Evolutionary conservation across 2,329 filamentous ascomycete species (phyloP), one percentile per base, ranked within the genome.

Genomic region (Ascomycota sp.): DNA sequence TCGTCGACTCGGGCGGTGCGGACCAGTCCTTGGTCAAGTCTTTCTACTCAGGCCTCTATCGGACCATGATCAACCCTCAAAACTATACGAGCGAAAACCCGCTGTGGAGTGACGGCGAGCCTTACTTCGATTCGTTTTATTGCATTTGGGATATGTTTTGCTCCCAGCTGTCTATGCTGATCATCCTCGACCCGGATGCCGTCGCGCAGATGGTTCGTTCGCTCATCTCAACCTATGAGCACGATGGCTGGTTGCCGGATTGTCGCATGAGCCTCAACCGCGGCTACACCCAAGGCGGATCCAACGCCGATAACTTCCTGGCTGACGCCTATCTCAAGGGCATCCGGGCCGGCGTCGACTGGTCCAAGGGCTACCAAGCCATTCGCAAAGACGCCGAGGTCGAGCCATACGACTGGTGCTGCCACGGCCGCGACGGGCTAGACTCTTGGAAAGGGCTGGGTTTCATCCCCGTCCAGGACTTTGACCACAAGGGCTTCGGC

Each of bases 81-180:
- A 75, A 80, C 40, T 79, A 78, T 39, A 79, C 75, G 0, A 71
- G 71, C 0, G 75, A 81, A 44, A 81, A 80, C 32, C 71, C 72
- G 2, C 44, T 70, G 0, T 81, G 75, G 72, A 38, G 63, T 2
- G 72, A 64, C 25, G 55, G 55, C 2, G 73, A 78, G 44, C 75
- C 74, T 1, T 81, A 80, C 41, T 81, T 74, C 42, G 75, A 81
- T 45, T 77, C 71, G 1, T 79, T 75, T 40, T 83, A 82, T 46
- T 81, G 74, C 38, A 70, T 80, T 4, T 81, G 75, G 75, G 75
- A 81, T 40, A 67, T 65, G 0, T 80, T 75, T 37, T 59, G 75
- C 15, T 72, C 66, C 23, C 73, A 76, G 33, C 64, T 80, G 28
- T 74, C 75, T 0, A 63, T 82, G 13, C 52, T 83, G 20, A 77